phyloP scores from a whole-genome alignment of 306 rosid genomes.

The Begonia loranthoides region DNA sequence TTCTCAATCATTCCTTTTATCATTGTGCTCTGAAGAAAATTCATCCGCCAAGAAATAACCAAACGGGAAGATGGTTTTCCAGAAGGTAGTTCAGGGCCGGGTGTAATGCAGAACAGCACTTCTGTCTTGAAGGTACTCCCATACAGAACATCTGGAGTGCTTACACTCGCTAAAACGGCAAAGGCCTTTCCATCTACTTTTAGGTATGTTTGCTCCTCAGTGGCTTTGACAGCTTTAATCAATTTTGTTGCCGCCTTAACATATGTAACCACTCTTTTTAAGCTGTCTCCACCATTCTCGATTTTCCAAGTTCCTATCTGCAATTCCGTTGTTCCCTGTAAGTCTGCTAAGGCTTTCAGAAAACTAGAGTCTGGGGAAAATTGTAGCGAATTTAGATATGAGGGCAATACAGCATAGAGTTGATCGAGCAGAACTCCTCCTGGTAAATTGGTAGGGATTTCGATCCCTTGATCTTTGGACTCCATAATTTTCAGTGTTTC shows the following conservation, averaged over 20 bases:
- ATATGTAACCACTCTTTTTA: conserved; percentile 48
- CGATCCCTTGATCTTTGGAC: conserved; percentile 24
- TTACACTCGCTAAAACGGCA: conserved; percentile 36
- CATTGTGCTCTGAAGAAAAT: conserved; percentile 62
- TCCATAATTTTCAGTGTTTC: conserved; percentile 50
- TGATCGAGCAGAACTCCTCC: conserved; percentile 73
- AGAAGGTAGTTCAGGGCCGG: conserved; percentile 37
- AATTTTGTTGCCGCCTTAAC: conserved; percentile 52
- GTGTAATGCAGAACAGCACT: conserved; percentile 74
- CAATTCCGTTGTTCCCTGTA: conserved; percentile 44
- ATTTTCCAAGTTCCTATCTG: conserved; percentile 66
- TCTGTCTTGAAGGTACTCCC: conserved; percentile 59
- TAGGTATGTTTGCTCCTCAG: conserved; percentile 69
- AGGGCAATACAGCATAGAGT: conserved; percentile 28
- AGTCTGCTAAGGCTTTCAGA: conserved; percentile 45
- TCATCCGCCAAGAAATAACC: conserved; percentile 57
- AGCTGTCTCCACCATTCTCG: conserved; percentile 48
- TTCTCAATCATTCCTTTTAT: conserved; percentile 72
- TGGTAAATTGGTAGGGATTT: conserved; percentile 50
- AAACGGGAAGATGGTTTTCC: conserved; percentile 48
- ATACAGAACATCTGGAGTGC: conserved; percentile 79
- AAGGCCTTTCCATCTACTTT: conserved; percentile 47
- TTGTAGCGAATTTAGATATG: conserved; percentile 41
- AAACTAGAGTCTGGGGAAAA: conserved; percentile 65
- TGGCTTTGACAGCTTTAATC: conserved; percentile 49